Evolutionary conservation across 2,329 filamentous ascomycete species (phyloP), one percentile per base, ranked within the genome.

Genomic region (Phaeomoniella chlamydospora): DNA sequence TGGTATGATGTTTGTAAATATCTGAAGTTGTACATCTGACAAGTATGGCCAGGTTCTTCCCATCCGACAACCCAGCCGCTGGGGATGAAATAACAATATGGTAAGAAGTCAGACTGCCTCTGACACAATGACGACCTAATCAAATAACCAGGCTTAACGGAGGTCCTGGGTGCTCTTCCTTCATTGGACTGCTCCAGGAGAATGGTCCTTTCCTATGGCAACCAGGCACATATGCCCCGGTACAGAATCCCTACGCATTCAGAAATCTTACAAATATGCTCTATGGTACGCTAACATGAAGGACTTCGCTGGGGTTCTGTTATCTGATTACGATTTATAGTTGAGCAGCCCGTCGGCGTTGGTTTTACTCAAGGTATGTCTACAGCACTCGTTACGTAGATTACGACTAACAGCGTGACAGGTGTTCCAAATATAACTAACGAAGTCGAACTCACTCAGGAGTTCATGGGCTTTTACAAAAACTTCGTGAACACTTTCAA

Each of bases 171-270:
- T 69, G 65, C 43, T 65, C 56, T 18, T 80, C 75, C 1, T 64
- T 84, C 4, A 68, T 76, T 44, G 80, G 79, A 5, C 61, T 87
- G 2, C 53, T 88, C 6, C 79, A 83, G 35, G 82, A 88, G 46
- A 87, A 85, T 46, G 81, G 83, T 0, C 78, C 81, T 0, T 79
- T 84, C 47, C 39, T 69, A 4, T 83, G 78, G 77, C 71, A 79
- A 49, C 65, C 72, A 10, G 83, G 83, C 19, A 87, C 79, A 1
- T 70, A 65, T 37, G 64, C 65, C 13, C 80, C 80, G 0, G 64
- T 74, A 0, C 44, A 39, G 19, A 53, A 53, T 26, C 45, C 49
- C 18, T 52, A 47, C 39, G 45, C 46, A 12, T 52, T 45, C 34
- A 37, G 31, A 5, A 51, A 52, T 34, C 32, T 53, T 12, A 53